These are phyloP conservation scores for Rhizophora mangle DNA, from an alignment of 345 rosid species.

Conservation along the genomic window DNA sequence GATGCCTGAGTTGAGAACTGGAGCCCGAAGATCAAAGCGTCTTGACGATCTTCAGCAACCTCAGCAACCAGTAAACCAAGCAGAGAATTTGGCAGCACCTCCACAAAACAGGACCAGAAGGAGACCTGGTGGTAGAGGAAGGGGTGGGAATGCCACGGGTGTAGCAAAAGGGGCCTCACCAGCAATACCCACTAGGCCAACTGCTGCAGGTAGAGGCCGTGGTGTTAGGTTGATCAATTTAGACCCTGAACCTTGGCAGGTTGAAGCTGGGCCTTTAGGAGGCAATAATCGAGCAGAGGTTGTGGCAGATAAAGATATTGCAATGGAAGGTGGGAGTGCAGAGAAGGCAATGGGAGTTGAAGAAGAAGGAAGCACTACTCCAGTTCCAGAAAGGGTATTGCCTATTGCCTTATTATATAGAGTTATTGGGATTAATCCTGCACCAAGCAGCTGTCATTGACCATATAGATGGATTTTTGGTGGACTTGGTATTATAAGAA, in stretches of 20 bases:
- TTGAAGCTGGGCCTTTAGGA: conserved; percentile 54
- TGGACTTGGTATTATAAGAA: not conserved
- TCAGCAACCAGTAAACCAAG: conserved; percentile 63
- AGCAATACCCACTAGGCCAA: conserved; percentile 55
- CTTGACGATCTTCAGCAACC: conserved; percentile 76
- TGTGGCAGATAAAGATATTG: conserved; percentile 75
- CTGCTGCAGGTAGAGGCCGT: conserved; percentile 84
- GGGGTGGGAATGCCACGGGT: conserved; percentile 73
- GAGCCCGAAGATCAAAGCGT: conserved; percentile 93
- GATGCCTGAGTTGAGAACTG: conserved; percentile 98
- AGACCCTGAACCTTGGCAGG: conserved; percentile 81
- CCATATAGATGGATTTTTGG: not conserved
- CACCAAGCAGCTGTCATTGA: not conserved
- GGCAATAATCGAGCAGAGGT: conserved; percentile 64
- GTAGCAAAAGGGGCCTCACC: conserved; percentile 65
- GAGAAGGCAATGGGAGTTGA: conserved; percentile 71
- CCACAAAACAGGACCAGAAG: conserved; percentile 76
- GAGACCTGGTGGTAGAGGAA: conserved; percentile 91
- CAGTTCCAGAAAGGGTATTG: conserved; percentile 87
- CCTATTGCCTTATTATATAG: conserved; percentile 13
- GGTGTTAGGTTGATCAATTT: conserved; percentile 81
- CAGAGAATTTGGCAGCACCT: conserved; percentile 64
- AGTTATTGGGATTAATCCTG: conserved; percentile 5
- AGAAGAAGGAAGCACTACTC: conserved; percentile 74
- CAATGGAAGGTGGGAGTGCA: conserved; percentile 74